These are phyloP conservation scores for Bipolaris cookei DNA, from an alignment of 2,329 filamentous ascomycete species.

Conservation along the genomic window DNA sequence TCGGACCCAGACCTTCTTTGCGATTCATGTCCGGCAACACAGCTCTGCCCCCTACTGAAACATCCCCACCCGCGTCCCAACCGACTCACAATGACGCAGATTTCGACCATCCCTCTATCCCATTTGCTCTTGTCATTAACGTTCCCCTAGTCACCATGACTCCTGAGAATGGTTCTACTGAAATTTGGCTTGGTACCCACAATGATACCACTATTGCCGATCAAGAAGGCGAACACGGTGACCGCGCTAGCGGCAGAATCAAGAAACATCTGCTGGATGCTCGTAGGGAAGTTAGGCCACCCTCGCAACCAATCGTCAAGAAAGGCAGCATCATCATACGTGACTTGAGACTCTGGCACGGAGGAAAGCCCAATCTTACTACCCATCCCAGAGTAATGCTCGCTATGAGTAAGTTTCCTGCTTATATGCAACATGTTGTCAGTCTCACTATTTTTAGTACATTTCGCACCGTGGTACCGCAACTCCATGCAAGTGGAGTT, in stretches of 20 bases:
- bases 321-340: slow-evolving; percentile 56
- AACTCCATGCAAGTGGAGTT: slow-evolving; percentile 65
- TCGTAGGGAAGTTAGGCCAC: slow-evolving; percentile 23
- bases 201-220: slow-evolving; percentile 43
- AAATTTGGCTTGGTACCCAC: slow-evolving; percentile 60
- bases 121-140: slow-evolving; percentile 58
- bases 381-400: slow-evolving; percentile 56
- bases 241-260: slow-evolving; percentile 40
- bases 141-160: slow-evolving; percentile 55
- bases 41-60: slow-evolving; percentile 54
- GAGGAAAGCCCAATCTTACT: slow-evolving; percentile 57
- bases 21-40: slow-evolving; percentile 47
- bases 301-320: slow-evolving; percentile 43
- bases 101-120: slow-evolving; percentile 43
- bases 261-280: slow-evolving; percentile 33
- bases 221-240: slow-evolving; percentile 50
- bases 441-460: slow-evolving; percentile 43
- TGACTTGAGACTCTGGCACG: slow-evolving; percentile 59
- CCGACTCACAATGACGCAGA: slow-evolving; percentile 46
- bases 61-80: slow-evolving; percentile 42
- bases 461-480: slow-evolving; percentile 64
- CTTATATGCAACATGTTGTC: background rate
- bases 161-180: slow-evolving; percentile 57
- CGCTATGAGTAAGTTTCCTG: slow-evolving; percentile 37
- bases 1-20: slow-evolving; percentile 41